These are phyloP conservation scores for Tubosaeta sp. DNA, from an alignment of 768 basidiomycete species.

Conservation along the genomic window DNA sequence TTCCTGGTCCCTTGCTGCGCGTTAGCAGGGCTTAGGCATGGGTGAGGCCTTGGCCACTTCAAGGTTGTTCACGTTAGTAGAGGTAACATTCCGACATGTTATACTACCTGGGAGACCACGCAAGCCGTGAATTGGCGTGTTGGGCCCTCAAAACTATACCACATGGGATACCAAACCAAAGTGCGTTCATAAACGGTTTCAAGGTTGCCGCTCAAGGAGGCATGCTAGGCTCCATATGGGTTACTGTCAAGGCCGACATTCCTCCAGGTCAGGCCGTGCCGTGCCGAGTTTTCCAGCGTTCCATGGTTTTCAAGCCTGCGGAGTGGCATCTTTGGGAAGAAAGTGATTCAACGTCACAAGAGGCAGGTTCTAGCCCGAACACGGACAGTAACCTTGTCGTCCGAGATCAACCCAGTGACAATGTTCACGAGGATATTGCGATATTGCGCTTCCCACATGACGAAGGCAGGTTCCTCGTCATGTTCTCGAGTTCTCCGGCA, in stretches of 20 bases:
- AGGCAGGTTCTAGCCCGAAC: background rate
- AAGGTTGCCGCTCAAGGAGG: conserved; percentile 7
- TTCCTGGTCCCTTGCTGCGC: conserved; percentile 28
- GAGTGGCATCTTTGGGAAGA: background rate
- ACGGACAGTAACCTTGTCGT: background rate
- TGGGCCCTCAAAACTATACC: background rate
- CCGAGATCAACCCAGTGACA: background rate
- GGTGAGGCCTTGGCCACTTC: conserved; percentile 7
- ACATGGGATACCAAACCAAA: conserved; percentile 10
- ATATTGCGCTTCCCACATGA: background rate
- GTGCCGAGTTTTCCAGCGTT: background rate
- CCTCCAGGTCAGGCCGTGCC: background rate
- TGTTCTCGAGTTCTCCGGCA: background rate
- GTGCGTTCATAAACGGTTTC: conserved; percentile 21
- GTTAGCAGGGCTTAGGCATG: conserved; percentile 2
- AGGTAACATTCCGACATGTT: conserved; percentile 3
- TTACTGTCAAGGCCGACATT: background rate
- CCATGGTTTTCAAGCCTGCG: background rate
- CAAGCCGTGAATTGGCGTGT: conserved; percentile 4
- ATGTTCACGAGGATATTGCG: background rate
- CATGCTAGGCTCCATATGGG: background rate
- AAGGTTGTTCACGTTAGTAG: background rate
- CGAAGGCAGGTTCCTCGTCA: background rate
- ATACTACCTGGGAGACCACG: conserved; percentile 7
- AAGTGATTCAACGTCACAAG: background rate